Conservation (phyloP, 768 basidiomycete genomes). For the Clavaria fumosa region DNA sequence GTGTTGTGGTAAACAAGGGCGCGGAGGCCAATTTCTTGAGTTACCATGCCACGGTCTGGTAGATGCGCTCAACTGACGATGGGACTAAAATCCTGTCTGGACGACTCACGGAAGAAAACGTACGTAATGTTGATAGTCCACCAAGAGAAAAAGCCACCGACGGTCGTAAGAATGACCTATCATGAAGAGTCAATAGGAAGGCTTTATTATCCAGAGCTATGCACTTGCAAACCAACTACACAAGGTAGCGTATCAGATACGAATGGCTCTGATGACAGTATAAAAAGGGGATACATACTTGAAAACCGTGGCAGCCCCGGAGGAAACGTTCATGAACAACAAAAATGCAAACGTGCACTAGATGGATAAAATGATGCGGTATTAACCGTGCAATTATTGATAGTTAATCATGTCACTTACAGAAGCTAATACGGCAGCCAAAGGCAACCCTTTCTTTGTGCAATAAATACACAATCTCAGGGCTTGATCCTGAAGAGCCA, state of each 20-base stretch:
- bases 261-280: too few relatives aligned
- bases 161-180: constrained; percentile 51
- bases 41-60: constrained; percentile 34
- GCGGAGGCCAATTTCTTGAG: constrained; percentile 37
- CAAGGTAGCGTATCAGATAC: not conserved
- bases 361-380: constrained; percentile 4
- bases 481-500: constrained; percentile 37
- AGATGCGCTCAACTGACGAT: not conserved
- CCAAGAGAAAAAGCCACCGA: constrained; percentile 59
- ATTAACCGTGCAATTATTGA: not conserved
- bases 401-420: constrained; percentile 17
- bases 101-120: constrained; percentile 45
- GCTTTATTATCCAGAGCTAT: not conserved
- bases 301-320: constrained; percentile 42
- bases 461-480: constrained; percentile 28
- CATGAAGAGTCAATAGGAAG: constrained; percentile 7
- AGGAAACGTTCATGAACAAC: constrained; percentile 52
- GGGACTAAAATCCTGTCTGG: not conserved
- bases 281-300: too few relatives aligned
- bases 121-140: constrained; percentile 56
- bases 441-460: constrained; percentile 34
- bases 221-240: constrained; percentile 11
- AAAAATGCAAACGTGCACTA: constrained; percentile 30
- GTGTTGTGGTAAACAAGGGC: constrained; percentile 37
- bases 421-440: constrained; percentile 22